These are phyloP conservation scores for Pterocarpus macrocarpus DNA, from an alignment of 306 rosid species.

Conservation along the genomic window DNA sequence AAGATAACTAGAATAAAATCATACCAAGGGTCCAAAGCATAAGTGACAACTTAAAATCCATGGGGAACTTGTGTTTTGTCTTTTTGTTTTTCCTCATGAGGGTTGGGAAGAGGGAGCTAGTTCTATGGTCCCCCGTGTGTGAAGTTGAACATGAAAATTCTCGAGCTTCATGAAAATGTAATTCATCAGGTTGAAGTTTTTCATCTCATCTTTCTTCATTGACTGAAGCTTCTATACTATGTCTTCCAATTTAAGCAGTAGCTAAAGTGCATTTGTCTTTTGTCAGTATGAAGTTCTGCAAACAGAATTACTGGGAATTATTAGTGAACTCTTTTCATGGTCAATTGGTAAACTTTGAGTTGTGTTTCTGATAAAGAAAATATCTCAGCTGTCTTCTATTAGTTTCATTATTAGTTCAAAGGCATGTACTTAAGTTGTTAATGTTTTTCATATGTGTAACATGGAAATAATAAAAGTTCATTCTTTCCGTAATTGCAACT, in stretches of 20 bases:
- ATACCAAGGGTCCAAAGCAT: conserved; percentile 15
- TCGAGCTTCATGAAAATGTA: background rate
- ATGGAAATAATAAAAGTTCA: conserved; percentile 14
- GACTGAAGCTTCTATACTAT: background rate
- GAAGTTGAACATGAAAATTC: background rate
- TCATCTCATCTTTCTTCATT: background rate
- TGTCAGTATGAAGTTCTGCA: background rate
- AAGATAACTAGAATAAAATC: background rate
- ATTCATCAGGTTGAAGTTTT: conserved; percentile 11
- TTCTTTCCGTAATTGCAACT: conserved; percentile 24
- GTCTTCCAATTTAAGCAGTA: background rate
- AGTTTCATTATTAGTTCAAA: conserved; percentile 14
- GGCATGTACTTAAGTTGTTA: background rate
- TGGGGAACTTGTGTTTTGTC: background rate
- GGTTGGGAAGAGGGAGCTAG: background rate
- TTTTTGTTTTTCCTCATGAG: background rate
- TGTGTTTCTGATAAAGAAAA: conserved; percentile 36
- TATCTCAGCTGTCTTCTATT: background rate
- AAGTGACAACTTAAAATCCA: background rate
- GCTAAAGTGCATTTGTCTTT: background rate
- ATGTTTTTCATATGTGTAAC: conserved; percentile 4
- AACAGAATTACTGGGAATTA: background rate
- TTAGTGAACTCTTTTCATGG: background rate
- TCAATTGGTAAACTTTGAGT: background rate
- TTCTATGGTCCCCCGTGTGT: background rate